phyloP scores from a whole-genome alignment of 129 eudicot species.

The Chrysanthemum seticuspe region DNA sequence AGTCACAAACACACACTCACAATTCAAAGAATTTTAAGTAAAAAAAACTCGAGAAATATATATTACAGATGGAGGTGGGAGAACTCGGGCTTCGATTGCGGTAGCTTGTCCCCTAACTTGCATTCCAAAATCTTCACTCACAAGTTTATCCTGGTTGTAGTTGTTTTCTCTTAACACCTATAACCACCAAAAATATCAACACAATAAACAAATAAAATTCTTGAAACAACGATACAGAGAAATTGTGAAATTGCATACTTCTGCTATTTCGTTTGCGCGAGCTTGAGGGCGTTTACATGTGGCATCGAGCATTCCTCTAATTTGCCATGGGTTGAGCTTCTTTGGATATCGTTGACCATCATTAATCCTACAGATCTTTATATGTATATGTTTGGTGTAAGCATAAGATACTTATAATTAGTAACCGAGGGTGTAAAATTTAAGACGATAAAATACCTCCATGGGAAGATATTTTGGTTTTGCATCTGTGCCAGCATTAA shows the following conservation, averaged over 20 bases:
- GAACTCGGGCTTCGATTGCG: conserved; percentile 59
- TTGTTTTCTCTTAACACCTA: conserved; percentile 40
- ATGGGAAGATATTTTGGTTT: conserved; percentile 57
- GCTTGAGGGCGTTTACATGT: conserved; percentile 58
- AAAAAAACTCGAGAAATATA: neutral
- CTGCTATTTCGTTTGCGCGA: conserved; percentile 29
- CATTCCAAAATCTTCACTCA: conserved; percentile 57
- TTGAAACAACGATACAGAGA: neutral
- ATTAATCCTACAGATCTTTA: conserved; percentile 45
- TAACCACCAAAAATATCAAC: conserved; percentile 1
- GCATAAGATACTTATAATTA: neutral
- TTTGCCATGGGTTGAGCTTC: conserved; percentile 60
- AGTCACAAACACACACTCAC: neutral
- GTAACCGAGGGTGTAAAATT: neutral
- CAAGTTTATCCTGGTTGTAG: conserved; percentile 36
- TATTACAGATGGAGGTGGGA: conserved; percentile 62
- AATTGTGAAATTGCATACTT: conserved; percentile 22
- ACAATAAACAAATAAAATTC: neutral
- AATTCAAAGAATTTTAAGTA: neutral
- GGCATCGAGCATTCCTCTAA: conserved; percentile 44
- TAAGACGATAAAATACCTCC: conserved; percentile 51
- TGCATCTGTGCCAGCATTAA: conserved; percentile 46
- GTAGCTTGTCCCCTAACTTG: conserved; percentile 31
- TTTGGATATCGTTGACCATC: conserved; percentile 46
- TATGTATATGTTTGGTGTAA: neutral